Evolutionary conservation across 2,329 filamentous ascomycete genomes (phyloP), one percentile per base, ranked within the genome.

Genomic region (Emmonsia crescens): DNA sequence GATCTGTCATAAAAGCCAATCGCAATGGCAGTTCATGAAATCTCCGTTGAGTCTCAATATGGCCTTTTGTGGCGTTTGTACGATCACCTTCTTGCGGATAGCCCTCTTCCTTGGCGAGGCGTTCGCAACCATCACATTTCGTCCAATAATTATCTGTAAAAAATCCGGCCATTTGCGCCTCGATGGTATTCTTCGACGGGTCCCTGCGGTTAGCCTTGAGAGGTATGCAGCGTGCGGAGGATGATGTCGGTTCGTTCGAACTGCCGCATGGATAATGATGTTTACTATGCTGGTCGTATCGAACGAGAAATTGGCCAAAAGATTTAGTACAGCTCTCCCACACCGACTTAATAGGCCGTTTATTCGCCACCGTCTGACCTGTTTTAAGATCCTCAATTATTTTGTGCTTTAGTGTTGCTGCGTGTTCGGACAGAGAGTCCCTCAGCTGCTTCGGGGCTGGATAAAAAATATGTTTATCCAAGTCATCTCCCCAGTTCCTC

Each of bases 401-500:
- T 19, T 52, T 10, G 29, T 8, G 16, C n/a, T 16, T 38, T 21
- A 55, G 33, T 16, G 9, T n/a, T 31, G 0, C 16, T 21, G 6
- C 19, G 4, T n/a, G 27, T 52, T n/a, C 2, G 29, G 10, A 31
- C 6, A 31, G 19, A 38, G 36, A 4, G 19, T 40, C 21, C 16
- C 12, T 4, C 36, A 3, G 6, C 21, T 9, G 4, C 10, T 16
- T 3, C 24, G 10, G 12, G n/a, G 24, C 5, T 27, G 1, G 12
- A 2, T 9, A 1, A 9, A 42, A 14, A 19, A 42, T 19, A 27
- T 27, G n/a, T 6, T 24, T 4, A 57, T n/a, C 55, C 2, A 5
- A n/a, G 21, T 66, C 63, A 60, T 74, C 69, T 70, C 71, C 69
- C 71, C 72, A 74, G 48, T 72, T 68, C 24, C 68, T 62, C 58